Base-by-base conservation (phyloP, 805 yeast genomes). In the Candida namnaoensis region DNA sequence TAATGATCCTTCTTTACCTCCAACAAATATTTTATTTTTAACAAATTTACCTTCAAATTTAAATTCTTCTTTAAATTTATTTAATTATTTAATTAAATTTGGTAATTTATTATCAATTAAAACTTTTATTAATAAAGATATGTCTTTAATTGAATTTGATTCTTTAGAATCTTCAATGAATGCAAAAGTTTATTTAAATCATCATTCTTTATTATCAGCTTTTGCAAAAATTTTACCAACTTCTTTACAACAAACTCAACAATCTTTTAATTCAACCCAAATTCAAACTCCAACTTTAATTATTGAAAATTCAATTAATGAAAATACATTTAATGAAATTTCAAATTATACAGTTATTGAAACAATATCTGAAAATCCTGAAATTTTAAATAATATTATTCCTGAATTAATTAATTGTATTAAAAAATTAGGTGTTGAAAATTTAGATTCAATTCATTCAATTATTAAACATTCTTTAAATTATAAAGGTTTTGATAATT, bases 131-230 rank as follows among this genome's bases (percentile, higher is more conserved):
- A 68, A 68, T 7, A 55, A 66, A 11, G 68, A 68, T 41, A 57
- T 63, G 54, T 86, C 82, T 2, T 68, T 88, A 43, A 82, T 86
- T 23, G 93, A 85, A 58, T 90, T 86, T 59, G 72, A 74, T 4
- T 66, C 74, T 26, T 62, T 83, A 6, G 95, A 87, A 40, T 66
- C 78, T 30, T 95, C 99, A 8, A 78, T 85, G 70, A 74, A 71
- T 38, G 88, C 96, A 40, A 80, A 81, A 54, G 83, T 86, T 13
- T 76, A 71, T 39, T 72, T 90, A 54, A 87, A 84, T 54, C 95
- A 88, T 47, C 79, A 81, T 48, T 96, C 91, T 54, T 69, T 91
- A 34, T 74, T 80, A 46, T 86, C 91, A 3, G 95, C 95, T 4
- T 93, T 88, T 69, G 97, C 96, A 4, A 85, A 82, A 53, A 74